Evolutionary conservation across 352 stramenopile species (phyloP).

Genomic region (Blastocystis sp.): DNA sequence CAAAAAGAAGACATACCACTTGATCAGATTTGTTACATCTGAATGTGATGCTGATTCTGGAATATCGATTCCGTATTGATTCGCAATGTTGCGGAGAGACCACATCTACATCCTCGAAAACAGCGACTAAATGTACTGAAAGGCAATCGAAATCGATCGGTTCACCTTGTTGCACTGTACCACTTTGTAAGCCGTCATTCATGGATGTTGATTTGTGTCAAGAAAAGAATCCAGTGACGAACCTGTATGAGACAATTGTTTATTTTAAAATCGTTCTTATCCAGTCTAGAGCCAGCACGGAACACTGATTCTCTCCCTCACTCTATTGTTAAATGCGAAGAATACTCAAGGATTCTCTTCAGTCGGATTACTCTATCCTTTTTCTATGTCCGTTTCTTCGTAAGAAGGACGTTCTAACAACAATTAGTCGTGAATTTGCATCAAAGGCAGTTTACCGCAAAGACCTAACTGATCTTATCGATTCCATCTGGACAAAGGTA

Average conservation of each 20-base stretch:
- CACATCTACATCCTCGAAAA: not conserved
- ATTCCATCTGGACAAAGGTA: not conserved
- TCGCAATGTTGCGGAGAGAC: slow-evolving; percentile 8
- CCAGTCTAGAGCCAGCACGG: too few relatives aligned
- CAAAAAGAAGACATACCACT: not conserved
- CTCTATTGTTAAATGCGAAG: not conserved
- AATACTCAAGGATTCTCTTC: not conserved
- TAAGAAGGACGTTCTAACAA: not conserved
- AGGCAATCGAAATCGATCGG: slow-evolving; percentile 14
- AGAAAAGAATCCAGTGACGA: not conserved
- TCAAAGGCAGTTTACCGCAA: not conserved
- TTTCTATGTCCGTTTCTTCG: not conserved
- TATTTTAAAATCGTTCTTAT: too few relatives aligned
- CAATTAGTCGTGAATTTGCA: not conserved
- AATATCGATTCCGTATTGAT: slow-evolving; percentile 20
- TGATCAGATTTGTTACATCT: slow-evolving; percentile 5
- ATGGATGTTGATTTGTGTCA: not conserved
- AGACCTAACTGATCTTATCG: not conserved
- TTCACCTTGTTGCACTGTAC: not conserved
- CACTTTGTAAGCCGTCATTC: too few relatives aligned
- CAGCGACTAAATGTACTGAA: not conserved
- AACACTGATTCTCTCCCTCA: not conserved
- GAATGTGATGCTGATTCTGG: not conserved
- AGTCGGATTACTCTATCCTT: slow-evolving; percentile 5
- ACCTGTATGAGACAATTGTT: not conserved